Conservation (phyloP, 306 rosid genomes). For the Mimosa bimucronata region DNA sequence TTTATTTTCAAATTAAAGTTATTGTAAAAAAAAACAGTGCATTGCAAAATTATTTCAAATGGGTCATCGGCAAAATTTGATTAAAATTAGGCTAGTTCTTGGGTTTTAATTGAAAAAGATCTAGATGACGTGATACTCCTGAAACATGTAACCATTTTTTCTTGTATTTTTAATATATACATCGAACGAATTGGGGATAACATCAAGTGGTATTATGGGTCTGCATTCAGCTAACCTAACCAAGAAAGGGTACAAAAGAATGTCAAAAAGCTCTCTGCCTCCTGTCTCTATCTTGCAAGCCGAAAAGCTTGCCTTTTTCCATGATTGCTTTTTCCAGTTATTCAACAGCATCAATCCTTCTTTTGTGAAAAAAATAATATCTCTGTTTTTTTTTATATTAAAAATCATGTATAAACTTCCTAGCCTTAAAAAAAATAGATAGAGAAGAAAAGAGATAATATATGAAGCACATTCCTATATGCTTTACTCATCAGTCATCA, state of each 20-base stretch:
- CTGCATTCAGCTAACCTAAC: not conserved
- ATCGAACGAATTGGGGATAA: no score
- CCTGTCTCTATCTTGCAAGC: not conserved
- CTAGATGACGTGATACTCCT: no score
- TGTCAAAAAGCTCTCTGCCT: not conserved
- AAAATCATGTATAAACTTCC: no score
- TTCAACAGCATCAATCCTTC: not conserved
- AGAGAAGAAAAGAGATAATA: not conserved
- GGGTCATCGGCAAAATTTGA: no score
- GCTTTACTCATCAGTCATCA: not conserved
- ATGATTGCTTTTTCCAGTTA: not conserved
- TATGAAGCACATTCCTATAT: not conserved
- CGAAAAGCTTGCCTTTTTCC: not conserved
- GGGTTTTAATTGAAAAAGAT: no score
- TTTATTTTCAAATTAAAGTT: no score
- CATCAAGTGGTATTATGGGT: not conserved
- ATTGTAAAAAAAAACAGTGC: no score
- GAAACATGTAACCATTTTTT: no score
- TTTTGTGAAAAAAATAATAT: no score
- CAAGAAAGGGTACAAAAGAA: not conserved
- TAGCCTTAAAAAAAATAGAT: not conserved
- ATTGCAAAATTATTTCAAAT: no score
- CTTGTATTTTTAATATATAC: no score
- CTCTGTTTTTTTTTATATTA: not conserved
- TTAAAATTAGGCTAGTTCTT: no score